These are phyloP conservation scores for Aschersonia sp. DNA, from an alignment of 2,329 filamentous ascomycete genomes.

Conservation along the genomic window DNA sequence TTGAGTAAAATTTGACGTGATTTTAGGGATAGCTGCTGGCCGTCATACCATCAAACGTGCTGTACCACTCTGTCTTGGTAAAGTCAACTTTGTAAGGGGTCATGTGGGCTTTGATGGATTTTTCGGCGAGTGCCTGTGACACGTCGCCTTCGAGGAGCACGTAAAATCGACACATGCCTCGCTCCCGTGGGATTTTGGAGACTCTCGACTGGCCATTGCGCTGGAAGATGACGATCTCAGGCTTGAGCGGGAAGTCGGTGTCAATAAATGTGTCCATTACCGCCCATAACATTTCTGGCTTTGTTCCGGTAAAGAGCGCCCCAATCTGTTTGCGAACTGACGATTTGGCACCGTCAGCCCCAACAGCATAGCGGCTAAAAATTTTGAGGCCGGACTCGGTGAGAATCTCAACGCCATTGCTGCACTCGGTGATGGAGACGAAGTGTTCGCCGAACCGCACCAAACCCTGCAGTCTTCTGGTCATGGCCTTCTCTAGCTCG, in stretches of 20 bases:
- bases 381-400: slow-evolving; percentile 18
- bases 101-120: slow-evolving; percentile 28
- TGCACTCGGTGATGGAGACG: slow-evolving; percentile 38
- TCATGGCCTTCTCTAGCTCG: slow-evolving; percentile 25
- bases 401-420: slow-evolving; percentile 27
- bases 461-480: slow-evolving; percentile 14
- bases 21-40: neutral
- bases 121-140: slow-evolving; percentile 21
- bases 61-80: slow-evolving; percentile 31
- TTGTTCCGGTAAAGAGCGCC: slow-evolving; percentile 27
- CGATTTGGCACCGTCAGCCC: slow-evolving; percentile 37
- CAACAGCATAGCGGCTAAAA: slow-evolving; percentile 27
- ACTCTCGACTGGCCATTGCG: slow-evolving; percentile 28
- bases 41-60: slow-evolving; percentile 28
- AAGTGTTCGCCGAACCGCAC: slow-evolving; percentile 25
- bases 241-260: slow-evolving; percentile 29
- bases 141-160: slow-evolving; percentile 30
- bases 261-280: slow-evolving; percentile 33
- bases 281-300: slow-evolving; percentile 34
- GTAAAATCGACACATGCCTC: slow-evolving; percentile 31
- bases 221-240: slow-evolving; percentile 33
- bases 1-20: neutral
- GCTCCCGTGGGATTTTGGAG: slow-evolving; percentile 32
- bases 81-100: slow-evolving; percentile 28
- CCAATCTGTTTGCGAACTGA: slow-evolving; percentile 25